phyloP scores from a whole-genome alignment of 805 yeast species.

The Metschnikowia kofuensis region DNA sequence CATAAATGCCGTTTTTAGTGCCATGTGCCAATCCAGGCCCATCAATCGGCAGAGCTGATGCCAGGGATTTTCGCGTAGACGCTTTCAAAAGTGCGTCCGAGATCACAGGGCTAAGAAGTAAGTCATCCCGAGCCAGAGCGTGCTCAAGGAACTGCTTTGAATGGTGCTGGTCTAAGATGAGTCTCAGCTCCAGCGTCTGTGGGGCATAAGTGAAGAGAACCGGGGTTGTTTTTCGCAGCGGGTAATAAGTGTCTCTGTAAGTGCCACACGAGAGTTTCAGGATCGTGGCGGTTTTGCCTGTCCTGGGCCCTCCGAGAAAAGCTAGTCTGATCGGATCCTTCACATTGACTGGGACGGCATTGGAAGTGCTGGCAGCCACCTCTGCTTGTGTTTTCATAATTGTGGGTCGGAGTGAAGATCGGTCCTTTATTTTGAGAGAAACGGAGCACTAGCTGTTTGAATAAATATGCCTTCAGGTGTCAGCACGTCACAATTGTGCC shows the following conservation, averaged over 20 bases:
- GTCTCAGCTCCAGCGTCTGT: constrained; percentile 11
- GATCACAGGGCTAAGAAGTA: constrained; percentile 31
- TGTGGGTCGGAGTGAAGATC: not conserved
- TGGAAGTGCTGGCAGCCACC: constrained; percentile 4
- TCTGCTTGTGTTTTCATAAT: constrained; percentile 6
- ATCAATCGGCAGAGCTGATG: not conserved
- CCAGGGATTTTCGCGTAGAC: not conserved
- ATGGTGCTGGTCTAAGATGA: constrained; percentile 25
- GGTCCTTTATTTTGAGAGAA: not conserved
- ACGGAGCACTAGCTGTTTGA: not conserved
- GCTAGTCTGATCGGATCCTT: constrained; percentile 54
- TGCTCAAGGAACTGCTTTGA: constrained; percentile 13
- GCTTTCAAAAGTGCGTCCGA: constrained; percentile 18
- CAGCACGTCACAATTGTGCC: no score
- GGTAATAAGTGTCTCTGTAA: constrained; percentile 69
- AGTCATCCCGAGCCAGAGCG: constrained; percentile 11
- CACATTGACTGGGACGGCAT: constrained; percentile 9
- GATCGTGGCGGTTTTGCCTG: constrained; percentile 61
- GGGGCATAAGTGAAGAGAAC: constrained; percentile 56
- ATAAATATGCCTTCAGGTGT: no score
- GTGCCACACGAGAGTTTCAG: constrained; percentile 46
- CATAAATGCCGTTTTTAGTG: constrained; percentile 22
- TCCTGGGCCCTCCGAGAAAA: constrained; percentile 54
- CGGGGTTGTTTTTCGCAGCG: constrained; percentile 62
- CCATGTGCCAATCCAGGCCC: not conserved